These are phyloP conservation scores for Mycena galopus DNA, from an alignment of 768 basidiomycete genomes.

Conservation along the genomic window DNA sequence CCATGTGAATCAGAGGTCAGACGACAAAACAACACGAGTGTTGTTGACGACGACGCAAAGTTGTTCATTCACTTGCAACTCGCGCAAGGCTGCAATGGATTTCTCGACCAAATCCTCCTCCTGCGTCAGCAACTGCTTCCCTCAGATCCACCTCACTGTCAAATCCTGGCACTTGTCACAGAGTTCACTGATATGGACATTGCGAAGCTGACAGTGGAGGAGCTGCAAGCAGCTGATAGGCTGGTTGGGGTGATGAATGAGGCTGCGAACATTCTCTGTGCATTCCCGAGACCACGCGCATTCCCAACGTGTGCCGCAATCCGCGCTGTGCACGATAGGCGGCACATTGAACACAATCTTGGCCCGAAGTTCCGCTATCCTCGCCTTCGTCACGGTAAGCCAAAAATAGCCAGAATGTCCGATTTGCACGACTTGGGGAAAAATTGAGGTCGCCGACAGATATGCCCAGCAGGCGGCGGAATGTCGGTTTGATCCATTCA, in stretches of 20 bases:
- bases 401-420: background rate
- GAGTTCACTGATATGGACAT: constrained; percentile 2
- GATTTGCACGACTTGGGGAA: background rate
- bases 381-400: background rate
- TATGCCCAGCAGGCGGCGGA: background rate
- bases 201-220: background rate
- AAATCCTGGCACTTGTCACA: constrained; percentile 19
- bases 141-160: constrained; percentile 25
- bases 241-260: background rate
- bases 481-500: background rate
- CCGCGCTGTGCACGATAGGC: background rate
- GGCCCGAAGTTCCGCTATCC: background rate
- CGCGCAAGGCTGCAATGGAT: background rate
- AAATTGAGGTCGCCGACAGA: background rate
- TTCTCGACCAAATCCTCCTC: background rate
- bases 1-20: background rate
- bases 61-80: background rate
- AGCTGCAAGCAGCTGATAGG: background rate
- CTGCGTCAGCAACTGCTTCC: constrained; percentile 11
- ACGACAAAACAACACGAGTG: background rate
- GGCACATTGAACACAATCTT: background rate
- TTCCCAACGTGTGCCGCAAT: background rate
- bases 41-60: background rate
- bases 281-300: background rate
- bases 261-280: background rate